Conservation (phyloP, 2,329 filamentous ascomycete species). For the Phialocephala sp. region DNA sequence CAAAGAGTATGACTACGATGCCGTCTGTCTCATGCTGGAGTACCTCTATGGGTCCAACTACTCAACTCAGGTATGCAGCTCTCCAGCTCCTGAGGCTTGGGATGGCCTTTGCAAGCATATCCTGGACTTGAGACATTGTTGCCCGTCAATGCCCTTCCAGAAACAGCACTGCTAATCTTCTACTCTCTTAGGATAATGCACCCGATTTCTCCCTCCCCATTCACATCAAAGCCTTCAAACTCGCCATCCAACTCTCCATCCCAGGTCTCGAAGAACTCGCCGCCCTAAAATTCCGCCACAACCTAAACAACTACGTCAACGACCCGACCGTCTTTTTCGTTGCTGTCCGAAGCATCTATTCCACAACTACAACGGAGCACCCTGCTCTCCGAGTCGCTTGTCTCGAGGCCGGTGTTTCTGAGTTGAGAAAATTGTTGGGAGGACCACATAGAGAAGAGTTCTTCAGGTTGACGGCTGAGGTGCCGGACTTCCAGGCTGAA, state of each 20-base stretch:
- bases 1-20: conserved; percentile 20
- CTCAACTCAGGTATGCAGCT: not conserved
- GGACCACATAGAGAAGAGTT: conserved; percentile 20
- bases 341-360: not conserved
- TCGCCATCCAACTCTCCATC: not conserved
- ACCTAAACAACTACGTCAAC: conserved; percentile 24
- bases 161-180: not conserved
- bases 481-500: conserved; percentile 33
- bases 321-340: conserved; percentile 16
- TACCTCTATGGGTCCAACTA: conserved; percentile 37
- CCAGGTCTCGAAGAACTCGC: not conserved
- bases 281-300: conserved; percentile 20
- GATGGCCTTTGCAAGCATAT: not conserved
- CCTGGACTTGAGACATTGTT: not conserved
- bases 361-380: not conserved
- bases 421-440: conserved; percentile 27
- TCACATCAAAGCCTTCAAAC: conserved; percentile 32
- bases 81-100: too few relatives aligned
- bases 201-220: conserved; percentile 19
- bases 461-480: conserved; percentile 20
- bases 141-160: not conserved
- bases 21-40: conserved; percentile 27
- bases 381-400: conserved; percentile 25
- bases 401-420: conserved; percentile 30
- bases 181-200: not conserved